phyloP scores from a whole-genome alignment of 768 basidiomycete species.

The Arthromyces matolae region DNA sequence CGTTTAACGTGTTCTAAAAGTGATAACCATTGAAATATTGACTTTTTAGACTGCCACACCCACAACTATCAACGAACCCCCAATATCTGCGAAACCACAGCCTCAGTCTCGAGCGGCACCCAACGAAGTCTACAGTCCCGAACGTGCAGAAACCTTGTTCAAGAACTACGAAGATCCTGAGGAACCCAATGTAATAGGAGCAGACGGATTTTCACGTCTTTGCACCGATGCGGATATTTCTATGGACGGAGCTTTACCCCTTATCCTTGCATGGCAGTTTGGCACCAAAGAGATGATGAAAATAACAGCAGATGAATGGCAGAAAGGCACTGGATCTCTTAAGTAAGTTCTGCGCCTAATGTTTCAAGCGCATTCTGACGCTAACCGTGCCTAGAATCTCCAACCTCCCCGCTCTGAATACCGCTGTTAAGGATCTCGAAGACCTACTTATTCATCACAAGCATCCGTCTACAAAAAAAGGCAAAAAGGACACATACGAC shows the following conservation, averaged over 20 bases:
- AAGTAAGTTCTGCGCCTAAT: slow-evolving; percentile 26
- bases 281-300: slow-evolving; percentile 70
- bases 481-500: slow-evolving; percentile 54
- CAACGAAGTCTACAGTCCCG: slow-evolving; percentile 45
- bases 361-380: too few species aligned
- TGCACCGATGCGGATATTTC: slow-evolving; percentile 69
- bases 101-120: slow-evolving; percentile 10
- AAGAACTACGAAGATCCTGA: slow-evolving; percentile 56
- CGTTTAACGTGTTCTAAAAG: too few species aligned
- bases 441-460: slow-evolving; percentile 53
- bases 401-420: slow-evolving; percentile 44
- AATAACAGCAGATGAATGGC: slow-evolving; percentile 68
- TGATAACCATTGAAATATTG: too few species aligned
- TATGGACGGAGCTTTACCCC: slow-evolving; percentile 67
- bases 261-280: slow-evolving; percentile 76
- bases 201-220: slow-evolving; percentile 68
- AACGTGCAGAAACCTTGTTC: slow-evolving; percentile 56
- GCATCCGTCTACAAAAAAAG: slow-evolving; percentile 34
- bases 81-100: slow-evolving; percentile 19
- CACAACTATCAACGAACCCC: slow-evolving; percentile 8
- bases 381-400: slow-evolving; percentile 29
- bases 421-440: slow-evolving; percentile 59
- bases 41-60: slow-evolving; percentile 14
- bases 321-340: slow-evolving; percentile 42
- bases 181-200: slow-evolving; percentile 54